Conservation (phyloP, 129 eudicot genomes). For the Mikania micrantha region DNA sequence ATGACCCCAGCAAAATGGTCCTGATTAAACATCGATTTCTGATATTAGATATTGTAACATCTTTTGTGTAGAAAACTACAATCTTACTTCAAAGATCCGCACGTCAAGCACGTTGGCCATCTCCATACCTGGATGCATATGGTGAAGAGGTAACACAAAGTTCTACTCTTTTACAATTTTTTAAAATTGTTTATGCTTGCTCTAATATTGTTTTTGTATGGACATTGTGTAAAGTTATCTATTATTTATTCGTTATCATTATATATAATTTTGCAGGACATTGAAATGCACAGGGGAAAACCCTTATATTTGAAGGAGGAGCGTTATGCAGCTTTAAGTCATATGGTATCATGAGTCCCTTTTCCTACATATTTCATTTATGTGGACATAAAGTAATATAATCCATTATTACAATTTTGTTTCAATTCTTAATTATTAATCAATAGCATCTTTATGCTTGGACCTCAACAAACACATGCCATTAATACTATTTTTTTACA, state of each 20-base stretch:
- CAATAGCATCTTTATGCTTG: neutral
- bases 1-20: neutral
- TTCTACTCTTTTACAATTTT: neutral
- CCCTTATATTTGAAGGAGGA: conserved; percentile 83
- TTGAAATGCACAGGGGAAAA: conserved; percentile 84
- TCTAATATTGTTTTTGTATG: neutral
- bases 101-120: conserved; percentile 97
- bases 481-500: conserved; percentile 15
- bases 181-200: neutral
- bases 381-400: neutral
- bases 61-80: conserved; percentile 61
- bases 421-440: neutral
- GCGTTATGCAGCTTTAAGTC: conserved; percentile 81
- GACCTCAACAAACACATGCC: neutral
- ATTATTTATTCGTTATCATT: neutral
- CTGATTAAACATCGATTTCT: conserved; percentile 10
- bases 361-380: neutral
- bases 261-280: conserved; percentile 48
- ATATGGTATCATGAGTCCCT: conserved; percentile 52
- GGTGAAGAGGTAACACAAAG: conserved; percentile 84
- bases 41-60: conserved; percentile 3
- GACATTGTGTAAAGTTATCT: neutral
- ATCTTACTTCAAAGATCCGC: conserved; percentile 89
- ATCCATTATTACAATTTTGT: neutral
- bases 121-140: conserved; percentile 83